Conservation (phyloP, 2,329 filamentous ascomycete genomes). For the Akanthomyces dipterigenus region DNA sequence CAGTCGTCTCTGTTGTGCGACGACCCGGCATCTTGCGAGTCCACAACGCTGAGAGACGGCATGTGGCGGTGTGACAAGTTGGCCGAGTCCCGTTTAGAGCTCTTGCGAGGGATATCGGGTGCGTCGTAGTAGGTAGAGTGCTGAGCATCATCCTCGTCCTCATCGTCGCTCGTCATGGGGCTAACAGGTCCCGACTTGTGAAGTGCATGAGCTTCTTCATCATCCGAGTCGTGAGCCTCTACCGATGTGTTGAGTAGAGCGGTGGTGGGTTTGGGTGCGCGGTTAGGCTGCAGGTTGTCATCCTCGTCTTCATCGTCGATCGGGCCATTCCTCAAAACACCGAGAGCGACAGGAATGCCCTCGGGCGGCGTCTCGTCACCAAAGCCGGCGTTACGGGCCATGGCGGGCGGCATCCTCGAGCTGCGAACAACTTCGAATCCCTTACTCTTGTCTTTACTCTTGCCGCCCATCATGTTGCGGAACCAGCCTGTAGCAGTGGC, state of each 20-base stretch:
- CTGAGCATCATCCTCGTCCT: constrained; percentile 33
- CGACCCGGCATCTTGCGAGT: constrained; percentile 13
- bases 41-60: constrained; percentile 29
- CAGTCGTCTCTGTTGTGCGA: background rate
- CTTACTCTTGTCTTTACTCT: constrained; percentile 90
- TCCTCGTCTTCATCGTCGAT: constrained; percentile 59
- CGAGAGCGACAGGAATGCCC: constrained; percentile 59
- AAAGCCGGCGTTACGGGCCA: constrained; percentile 43
- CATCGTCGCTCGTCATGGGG: constrained; percentile 25
- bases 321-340: constrained; percentile 50
- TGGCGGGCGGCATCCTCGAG: constrained; percentile 73
- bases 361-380: constrained; percentile 62
- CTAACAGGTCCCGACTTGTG: constrained; percentile 25
- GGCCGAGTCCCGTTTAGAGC: constrained; percentile 54
- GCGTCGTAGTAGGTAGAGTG: constrained; percentile 23
- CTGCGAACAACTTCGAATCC: constrained; percentile 96
- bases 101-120: constrained; percentile 63
- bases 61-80: constrained; percentile 26
- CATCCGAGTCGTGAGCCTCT: constrained; percentile 38
- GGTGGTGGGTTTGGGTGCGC: constrained; percentile 14
- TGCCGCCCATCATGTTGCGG: constrained; percentile 68
- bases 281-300: constrained; percentile 22
- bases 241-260: constrained; percentile 41
- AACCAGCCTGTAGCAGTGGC: constrained; percentile 89
- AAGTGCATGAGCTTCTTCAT: constrained; percentile 21